A percentile compares a stretch with the other conserved stretches of the same genome.
phyloP scores from a whole-genome alignment of 2,329 filamentous ascomycete genomes.

The Fusarium sp. region DNA sequence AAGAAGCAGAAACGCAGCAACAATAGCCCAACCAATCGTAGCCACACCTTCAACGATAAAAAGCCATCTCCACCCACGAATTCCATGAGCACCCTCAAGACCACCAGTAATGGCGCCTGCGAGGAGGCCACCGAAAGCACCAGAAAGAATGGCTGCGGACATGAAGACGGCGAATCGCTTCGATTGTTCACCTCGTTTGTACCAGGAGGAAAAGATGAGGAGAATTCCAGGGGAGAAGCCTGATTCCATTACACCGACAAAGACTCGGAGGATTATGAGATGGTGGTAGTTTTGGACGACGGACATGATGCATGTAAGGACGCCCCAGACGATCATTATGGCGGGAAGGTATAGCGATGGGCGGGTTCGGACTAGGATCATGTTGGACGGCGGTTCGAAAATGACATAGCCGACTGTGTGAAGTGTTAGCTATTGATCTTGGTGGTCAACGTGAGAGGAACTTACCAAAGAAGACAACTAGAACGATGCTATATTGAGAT shows the following conservation, averaged over 20 bases:
- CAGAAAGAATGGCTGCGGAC: constrained; percentile 76
- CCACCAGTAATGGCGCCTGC: constrained; percentile 68
- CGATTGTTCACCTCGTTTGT: constrained; percentile 54
- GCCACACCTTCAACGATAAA: constrained; percentile 70
- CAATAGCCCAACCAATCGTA: constrained; percentile 70
- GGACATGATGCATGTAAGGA: constrained; percentile 46
- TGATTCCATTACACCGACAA: constrained; percentile 68
- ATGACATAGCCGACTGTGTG: constrained; percentile 69
- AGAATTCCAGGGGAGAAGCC: constrained; percentile 71
- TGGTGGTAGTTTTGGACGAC: constrained; percentile 43
- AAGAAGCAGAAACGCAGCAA: constrained; percentile 73
- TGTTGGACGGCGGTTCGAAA: constrained; percentile 73
- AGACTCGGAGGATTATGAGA: constrained; percentile 55
- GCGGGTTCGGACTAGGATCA: constrained; percentile 71
- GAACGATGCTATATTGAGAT: constrained; percentile 69
- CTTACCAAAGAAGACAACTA: constrained; percentile 70
- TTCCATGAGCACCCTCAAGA: constrained; percentile 66
- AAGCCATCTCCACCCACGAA: constrained; percentile 62
- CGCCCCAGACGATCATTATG: constrained; percentile 69
- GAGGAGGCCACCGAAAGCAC: constrained; percentile 73
- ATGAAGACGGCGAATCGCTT: constrained; percentile 72
- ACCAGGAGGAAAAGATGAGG: constrained; percentile 76
- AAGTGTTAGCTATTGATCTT: background rate
- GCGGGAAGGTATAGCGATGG: constrained; percentile 74
- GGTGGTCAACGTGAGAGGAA: background rate